Evolutionary conservation across 2,329 filamentous ascomycete species (phyloP).

Genomic region (Volutella citrinella): DNA sequence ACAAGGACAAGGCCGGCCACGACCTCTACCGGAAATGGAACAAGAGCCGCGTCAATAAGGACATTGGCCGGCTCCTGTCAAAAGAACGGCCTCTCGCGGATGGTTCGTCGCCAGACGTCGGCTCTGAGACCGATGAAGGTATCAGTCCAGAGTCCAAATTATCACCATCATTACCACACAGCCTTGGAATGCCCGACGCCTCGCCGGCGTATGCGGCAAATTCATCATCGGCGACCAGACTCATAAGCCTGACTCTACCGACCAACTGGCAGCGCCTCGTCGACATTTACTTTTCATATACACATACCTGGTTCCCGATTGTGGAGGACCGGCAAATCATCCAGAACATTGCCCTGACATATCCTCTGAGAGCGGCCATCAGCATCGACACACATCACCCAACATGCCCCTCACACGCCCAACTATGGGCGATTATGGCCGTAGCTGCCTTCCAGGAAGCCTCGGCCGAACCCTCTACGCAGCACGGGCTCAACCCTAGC

Average conservation of each 20-base stretch:
- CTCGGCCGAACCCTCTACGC: constrained; percentile 10
- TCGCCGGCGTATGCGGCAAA: constrained; percentile 16
- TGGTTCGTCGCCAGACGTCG: constrained; percentile 32
- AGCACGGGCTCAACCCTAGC: constrained; percentile 12
- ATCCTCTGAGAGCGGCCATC: constrained; percentile 36
- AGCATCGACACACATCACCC: constrained; percentile 27
- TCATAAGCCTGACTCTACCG: constrained; percentile 46
- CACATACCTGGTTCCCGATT: constrained; percentile 74
- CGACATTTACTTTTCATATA: constrained; percentile 73
- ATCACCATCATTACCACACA: too few species aligned
- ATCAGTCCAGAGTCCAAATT: too few species aligned
- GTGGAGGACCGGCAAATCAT: constrained; percentile 64
- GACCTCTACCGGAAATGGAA: constrained; percentile 61
- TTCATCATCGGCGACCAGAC: constrained; percentile 14
- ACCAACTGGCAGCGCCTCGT: constrained; percentile 58
- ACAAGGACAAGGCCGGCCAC: constrained; percentile 52
- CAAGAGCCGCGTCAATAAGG: constrained; percentile 58
- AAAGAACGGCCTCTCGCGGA: constrained; percentile 32
- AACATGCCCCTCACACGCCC: constrained; percentile 44
- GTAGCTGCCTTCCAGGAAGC: constrained; percentile 54
- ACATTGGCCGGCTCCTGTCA: constrained; percentile 61
- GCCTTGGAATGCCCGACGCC: constrained; percentile 13
- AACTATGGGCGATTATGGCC: constrained; percentile 59
- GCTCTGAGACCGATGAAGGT: constrained; percentile 27
- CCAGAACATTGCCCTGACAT: constrained; percentile 42